Conservation (phyloP, 208 protist genomes). For the Trypanosomatidae sp. region DNA sequence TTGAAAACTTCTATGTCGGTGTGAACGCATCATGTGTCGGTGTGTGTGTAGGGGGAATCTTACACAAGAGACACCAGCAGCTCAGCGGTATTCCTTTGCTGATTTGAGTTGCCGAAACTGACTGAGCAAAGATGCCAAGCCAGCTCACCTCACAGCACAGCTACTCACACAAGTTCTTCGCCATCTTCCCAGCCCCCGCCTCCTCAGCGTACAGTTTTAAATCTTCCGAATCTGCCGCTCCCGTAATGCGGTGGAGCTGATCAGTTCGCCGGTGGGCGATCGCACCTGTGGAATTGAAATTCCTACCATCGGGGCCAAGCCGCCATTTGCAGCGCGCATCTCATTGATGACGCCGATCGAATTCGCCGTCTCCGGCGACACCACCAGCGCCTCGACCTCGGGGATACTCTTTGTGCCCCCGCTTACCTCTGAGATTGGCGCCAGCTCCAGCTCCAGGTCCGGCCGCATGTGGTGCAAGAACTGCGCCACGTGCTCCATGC, state of each 20-base stretch:
- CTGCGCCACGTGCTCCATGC: slow-evolving; percentile 38
- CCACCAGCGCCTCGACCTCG: slow-evolving; percentile 67
- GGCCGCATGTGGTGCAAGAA: slow-evolving; percentile 59
- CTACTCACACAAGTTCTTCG: background rate
- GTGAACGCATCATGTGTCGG: slow-evolving; percentile 13
- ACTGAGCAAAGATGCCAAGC: background rate
- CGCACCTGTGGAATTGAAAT: slow-evolving; percentile 73
- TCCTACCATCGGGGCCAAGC: slow-evolving; percentile 40
- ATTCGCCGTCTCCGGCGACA: slow-evolving; percentile 77
- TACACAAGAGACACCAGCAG: background rate
- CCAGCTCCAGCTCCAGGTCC: slow-evolving; percentile 67
- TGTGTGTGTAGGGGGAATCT: background rate
- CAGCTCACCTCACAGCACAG: background rate
- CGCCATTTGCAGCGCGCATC: slow-evolving; percentile 46
- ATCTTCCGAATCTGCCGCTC: slow-evolving; percentile 2
- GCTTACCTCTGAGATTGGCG: slow-evolving; percentile 56
- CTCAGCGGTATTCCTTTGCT: background rate
- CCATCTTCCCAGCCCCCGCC: background rate
- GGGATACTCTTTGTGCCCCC: slow-evolving; percentile 74
- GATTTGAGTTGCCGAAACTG: background rate
- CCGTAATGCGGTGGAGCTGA: slow-evolving; percentile 78
- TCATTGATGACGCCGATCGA: slow-evolving; percentile 65
- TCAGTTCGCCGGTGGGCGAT: slow-evolving; percentile 28
- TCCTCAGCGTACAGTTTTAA: background rate
- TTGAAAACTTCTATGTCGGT: slow-evolving; percentile 20